Evolutionary conservation across 192 early-diverging fungal species (phyloP).

Genomic region (Backusella westeae): DNA sequence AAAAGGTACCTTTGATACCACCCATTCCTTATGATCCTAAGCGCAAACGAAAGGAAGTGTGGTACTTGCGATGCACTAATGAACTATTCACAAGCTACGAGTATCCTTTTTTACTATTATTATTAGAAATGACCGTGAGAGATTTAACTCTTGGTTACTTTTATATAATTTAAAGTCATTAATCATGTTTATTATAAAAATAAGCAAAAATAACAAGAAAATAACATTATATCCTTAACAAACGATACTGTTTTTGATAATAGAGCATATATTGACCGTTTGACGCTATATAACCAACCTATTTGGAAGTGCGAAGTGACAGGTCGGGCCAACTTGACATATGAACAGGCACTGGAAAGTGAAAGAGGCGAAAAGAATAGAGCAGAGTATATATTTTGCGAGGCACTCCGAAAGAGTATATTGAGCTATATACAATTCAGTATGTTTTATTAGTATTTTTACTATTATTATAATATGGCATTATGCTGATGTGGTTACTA

Average conservation of each 20-base stretch:
- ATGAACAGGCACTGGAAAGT: slow-evolving; percentile 78
- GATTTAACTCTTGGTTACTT: neutral
- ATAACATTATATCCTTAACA: neutral
- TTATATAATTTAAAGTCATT: neutral
- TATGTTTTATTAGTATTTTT: slow-evolving; percentile 32
- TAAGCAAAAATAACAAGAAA: neutral
- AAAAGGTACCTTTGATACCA: slow-evolving; percentile 12
- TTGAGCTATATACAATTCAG: slow-evolving; percentile 74
- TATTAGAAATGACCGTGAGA: neutral
- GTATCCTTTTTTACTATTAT: slow-evolving; percentile 39
- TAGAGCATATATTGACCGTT: slow-evolving; percentile 23
- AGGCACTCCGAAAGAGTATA: slow-evolving; percentile 60
- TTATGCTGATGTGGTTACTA: neutral
- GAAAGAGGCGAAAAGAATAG: slow-evolving; percentile 64
- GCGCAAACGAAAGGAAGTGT: slow-evolving; percentile 21
- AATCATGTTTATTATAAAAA: neutral
- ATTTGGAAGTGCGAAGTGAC: slow-evolving; percentile 79
- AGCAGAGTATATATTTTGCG: slow-evolving; percentile 64
- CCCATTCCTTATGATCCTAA: slow-evolving; percentile 26
- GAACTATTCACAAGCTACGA: slow-evolving; percentile 61
- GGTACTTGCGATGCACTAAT: slow-evolving; percentile 45
- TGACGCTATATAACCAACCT: slow-evolving; percentile 61
- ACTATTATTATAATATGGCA: neutral
- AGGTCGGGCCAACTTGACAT: slow-evolving; percentile 73
- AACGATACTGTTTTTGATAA: neutral